Evolutionary conservation across 2,329 filamentous ascomycete genomes (phyloP).

Genomic region (Aspergillus tamarii): DNA sequence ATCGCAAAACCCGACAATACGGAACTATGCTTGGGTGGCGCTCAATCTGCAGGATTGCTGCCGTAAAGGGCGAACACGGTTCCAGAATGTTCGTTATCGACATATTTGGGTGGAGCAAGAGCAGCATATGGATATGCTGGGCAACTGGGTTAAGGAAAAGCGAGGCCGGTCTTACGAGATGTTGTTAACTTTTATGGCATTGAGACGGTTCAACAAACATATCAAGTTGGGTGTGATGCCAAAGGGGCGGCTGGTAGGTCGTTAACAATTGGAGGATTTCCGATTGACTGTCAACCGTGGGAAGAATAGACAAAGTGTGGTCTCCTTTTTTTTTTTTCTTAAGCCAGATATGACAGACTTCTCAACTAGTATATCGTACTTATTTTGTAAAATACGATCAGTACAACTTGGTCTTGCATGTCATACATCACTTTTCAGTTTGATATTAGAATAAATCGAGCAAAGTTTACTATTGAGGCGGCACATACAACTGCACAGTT

Average conservation of each 20-base stretch:
- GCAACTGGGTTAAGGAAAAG: constrained; percentile 47
- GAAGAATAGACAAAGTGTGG: neutral
- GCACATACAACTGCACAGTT: neutral
- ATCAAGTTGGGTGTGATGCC: constrained; percentile 43
- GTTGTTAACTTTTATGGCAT: constrained; percentile 49
- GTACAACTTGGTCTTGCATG: neutral
- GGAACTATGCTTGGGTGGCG: constrained; percentile 17
- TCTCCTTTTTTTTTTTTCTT: neutral
- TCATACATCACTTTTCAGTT: neutral
- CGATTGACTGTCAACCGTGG: neutral
- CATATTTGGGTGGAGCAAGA: constrained; percentile 49
- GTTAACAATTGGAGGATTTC: constrained; percentile 27
- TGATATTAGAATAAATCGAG: neutral
- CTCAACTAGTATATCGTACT: neutral
- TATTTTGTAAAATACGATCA: neutral
- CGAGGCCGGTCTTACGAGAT: constrained; percentile 48
- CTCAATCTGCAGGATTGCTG: constrained; percentile 40
- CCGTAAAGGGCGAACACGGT: constrained; percentile 41
- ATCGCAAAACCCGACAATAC: neutral
- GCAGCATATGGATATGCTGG: constrained; percentile 48
- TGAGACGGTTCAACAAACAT: constrained; percentile 46
- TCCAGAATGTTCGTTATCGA: constrained; percentile 39
- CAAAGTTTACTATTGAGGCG: neutral
- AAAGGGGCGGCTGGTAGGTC: constrained; percentile 49
- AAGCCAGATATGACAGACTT: neutral